Evolutionary conservation across 2,329 filamentous ascomycete species (phyloP), one percentile per base, ranked within the genome.

Genomic region (Scedosporium dehoogii): DNA sequence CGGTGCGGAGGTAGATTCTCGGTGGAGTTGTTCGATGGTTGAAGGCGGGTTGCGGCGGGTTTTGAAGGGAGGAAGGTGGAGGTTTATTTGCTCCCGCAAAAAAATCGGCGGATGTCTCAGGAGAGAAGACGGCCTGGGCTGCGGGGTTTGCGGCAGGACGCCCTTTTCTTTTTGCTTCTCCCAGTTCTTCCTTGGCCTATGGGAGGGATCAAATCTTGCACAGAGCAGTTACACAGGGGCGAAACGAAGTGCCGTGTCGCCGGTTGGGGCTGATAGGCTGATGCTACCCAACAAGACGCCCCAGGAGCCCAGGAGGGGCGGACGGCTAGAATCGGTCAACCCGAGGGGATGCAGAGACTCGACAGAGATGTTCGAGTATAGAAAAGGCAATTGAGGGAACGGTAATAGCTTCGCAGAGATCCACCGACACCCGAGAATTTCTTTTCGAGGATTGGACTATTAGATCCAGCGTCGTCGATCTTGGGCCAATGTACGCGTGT

Each of bases 31-130:
- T n/a, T 38, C 3, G 58, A 60, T 60, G 59, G 59, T 23, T 60
- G 59, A 60, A 60, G 59, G 38, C 62, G 63, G 64, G 62, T 66
- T 63, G 64, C 46, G 59, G 60, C 64, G 63, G 64, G 62, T 66
- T 58, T 53, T 55, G 62, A 56, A 63, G 62, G 63, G 63, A 61
- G 63, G 60, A 33, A 53, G 44, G 23, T 25, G 56, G 56, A 41
- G 56, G 56, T 33, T 33, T 33, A 41, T 33, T 14, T 46, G 58
- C n/a, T 33, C 21, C 29, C 18, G 42, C 14, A 48, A 53, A 38
- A 51, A 53, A 27, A 42, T 16, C 7, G 23, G 10, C 23, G 58
- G 42, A 48, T 48, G 42, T 27, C 44, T n/a, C 18, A 18, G 58
- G 23, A 55, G 23, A 27, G 51, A 55, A 6, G 51, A 18, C 23